These are phyloP conservation scores for Pachysandra terminalis DNA, from an alignment of 164 flowering plant species.

Conservation along the genomic window DNA sequence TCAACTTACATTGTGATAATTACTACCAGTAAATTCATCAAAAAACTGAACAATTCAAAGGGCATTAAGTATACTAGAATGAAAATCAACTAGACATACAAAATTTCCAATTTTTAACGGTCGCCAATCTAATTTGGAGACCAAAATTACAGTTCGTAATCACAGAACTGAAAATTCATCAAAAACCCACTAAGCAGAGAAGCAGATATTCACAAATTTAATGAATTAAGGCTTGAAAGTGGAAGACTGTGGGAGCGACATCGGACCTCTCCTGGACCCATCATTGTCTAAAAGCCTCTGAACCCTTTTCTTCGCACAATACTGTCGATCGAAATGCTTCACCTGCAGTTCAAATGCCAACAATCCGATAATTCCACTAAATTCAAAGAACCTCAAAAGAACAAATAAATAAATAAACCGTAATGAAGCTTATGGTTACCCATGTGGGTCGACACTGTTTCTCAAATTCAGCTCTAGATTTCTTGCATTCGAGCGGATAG, in stretches of 20 bases:
- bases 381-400: slow-evolving; percentile 4
- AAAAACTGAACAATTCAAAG: not conserved
- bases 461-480: slow-evolving; percentile 47
- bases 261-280: slow-evolving; percentile 74
- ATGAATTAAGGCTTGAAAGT: slow-evolving; percentile 43
- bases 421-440: slow-evolving; percentile 37
- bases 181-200: not conserved
- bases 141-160: no score
- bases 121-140: not conserved
- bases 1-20: not conserved
- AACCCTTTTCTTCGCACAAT: slow-evolving; percentile 65
- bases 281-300: slow-evolving; percentile 77
- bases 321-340: slow-evolving; percentile 88
- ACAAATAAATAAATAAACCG: not conserved
- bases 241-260: slow-evolving; percentile 74
- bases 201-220: not conserved
- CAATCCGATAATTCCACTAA: not conserved
- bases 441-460: slow-evolving; percentile 72
- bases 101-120: not conserved
- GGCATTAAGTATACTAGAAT: not conserved
- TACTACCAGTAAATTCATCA: not conserved
- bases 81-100: not conserved
- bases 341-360: slow-evolving; percentile 41
- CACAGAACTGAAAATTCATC: not conserved
- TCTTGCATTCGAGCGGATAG: slow-evolving; percentile 69